Evolutionary conservation across 108 stramenopile genomes (phyloP), one percentile per base, ranked within the genome.

Genomic region (Craspedostauros australis): DNA sequence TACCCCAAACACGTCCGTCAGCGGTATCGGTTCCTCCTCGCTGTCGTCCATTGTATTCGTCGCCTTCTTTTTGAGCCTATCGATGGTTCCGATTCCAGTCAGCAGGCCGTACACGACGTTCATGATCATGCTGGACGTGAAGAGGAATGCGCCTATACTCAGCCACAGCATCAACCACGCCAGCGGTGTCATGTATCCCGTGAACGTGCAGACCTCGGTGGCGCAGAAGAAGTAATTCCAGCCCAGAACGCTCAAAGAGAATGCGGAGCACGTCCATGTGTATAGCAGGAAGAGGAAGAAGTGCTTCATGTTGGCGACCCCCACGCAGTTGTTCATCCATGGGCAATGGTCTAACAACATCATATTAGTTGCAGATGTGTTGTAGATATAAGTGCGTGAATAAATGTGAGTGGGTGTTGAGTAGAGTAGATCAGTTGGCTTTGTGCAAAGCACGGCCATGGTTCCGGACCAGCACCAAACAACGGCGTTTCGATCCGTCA

Each of bases 291-390:
- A 87, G 44, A 87, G 69, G 53, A 83, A 70, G 50, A 87, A 87
- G 57, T 83, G 82, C 59, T 87, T 84, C 58, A 87, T 62, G 57
- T 97, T 97, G 18, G 60, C 70, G 5, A 75, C 76, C 38, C 94
- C 96, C 14, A 97, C 75, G 64, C 96, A 97, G 71, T 97, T 97
- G 75, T 97, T 97, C 82, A 97, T 95, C 95, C 90, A 88, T 18
- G 81, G 77, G 60, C 84, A 90, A 64, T 86, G 81, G 62, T 85
- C 39, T 51, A 32, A 57, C 18, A 47, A 31, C n/a, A 31, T 23
- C 21, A 57, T 46, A 22, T n/a, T 12, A 12, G 25, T 12, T 39
- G 11, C n/a, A 40, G 40, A n/a, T n/a, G n/a, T n/a, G n/a, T n/a
- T n/a, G n/a, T n/a, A n/a, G n/a, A n/a, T n/a, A n/a, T n/a, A n/a